These are phyloP conservation scores for Pseudisothecium myosuroides DNA, from an alignment of 225 moss, liverwort and hornwort species.

Conservation along the genomic window DNA sequence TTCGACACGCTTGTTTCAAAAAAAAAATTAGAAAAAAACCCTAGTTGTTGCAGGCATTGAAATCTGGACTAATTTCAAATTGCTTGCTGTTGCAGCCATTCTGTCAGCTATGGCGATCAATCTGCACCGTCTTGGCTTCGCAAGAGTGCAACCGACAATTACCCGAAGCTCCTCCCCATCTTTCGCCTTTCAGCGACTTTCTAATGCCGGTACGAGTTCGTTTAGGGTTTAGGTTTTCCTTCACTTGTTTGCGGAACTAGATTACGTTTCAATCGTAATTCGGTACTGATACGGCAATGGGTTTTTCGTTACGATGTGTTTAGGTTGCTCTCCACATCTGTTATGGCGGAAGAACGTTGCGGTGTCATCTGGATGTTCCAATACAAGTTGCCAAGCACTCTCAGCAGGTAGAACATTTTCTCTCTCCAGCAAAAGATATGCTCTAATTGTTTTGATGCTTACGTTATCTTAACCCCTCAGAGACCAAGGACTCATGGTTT, in stretches of 20 bases:
- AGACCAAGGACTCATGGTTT: not conserved
- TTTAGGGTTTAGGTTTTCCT: not conserved
- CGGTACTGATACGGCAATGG: not conserved
- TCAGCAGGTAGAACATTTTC: not conserved
- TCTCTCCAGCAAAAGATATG: not conserved
- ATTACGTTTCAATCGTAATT: not conserved
- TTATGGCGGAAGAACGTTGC: not conserved
- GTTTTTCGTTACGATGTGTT: not conserved
- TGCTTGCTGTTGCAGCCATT: not conserved
- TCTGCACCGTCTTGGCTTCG: not conserved
- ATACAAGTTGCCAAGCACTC: not conserved
- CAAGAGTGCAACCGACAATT: not conserved
- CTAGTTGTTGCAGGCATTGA: not conserved
- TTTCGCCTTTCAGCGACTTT: not conserved
- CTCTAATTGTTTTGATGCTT: not conserved
- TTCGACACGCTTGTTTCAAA: no score
- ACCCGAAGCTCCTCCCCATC: not conserved
- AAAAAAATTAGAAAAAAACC: no score
- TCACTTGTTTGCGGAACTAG: not conserved
- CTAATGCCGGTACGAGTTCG: not conserved
- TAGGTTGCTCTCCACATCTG: not conserved
- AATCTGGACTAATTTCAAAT: not conserved
- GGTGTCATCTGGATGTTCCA: not conserved
- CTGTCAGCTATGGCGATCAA: constrained; percentile 4
- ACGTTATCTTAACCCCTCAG: not conserved